Evolutionary conservation across 2,329 filamentous ascomycete genomes (phyloP), one percentile per base, ranked within the genome.

Genomic region (Colletotrichum abscissum): DNA sequence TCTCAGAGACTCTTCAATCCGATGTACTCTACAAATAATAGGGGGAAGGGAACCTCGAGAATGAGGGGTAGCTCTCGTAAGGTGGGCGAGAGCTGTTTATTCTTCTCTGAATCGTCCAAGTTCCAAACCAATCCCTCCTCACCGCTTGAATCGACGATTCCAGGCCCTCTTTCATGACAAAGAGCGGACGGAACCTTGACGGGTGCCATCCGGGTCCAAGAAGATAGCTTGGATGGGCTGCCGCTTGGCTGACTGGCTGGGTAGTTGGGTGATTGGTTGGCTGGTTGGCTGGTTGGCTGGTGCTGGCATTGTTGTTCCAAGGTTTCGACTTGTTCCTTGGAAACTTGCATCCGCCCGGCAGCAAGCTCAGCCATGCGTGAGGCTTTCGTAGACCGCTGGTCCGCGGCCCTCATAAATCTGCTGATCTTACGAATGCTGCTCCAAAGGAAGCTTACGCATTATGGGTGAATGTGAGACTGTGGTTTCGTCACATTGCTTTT

Each of bases 31-130:
- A 11, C 30, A 38, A 22, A 26, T 11, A 35, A 35, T 35, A 35
- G 33, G 33, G 33, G 42, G 28, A n/a, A 12, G 52, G 19, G 42
- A 7, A 16, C 16, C 60, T 19, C 9, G 35, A 16, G 38, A 4
- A 35, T 65, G 67, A 65, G 67, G 35, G 35, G 58, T 58, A 49
- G 54, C 60, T 65, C 12, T 60, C 67, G 67, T n/a, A 22, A 65
- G 30, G 42, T 55, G 54, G 62, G 38, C 26, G 55, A 52, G 38
- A 38, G 42, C n/a, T 58, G 63, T 35, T 22, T 38, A 55, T 24
- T 22, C 8, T 22, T 19, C 42, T 22, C 42, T n/a, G 38, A 42
- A 42, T 22, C 42, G 19, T 49, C 42, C 42, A 49, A n/a, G 42
- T 22, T 49, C 42, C 19, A 22, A 5, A 22, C 42, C 42, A 49